phyloP scores from a whole-genome alignment of 2,329 filamentous ascomycete species.

The Sordariomycetes sp. region DNA sequence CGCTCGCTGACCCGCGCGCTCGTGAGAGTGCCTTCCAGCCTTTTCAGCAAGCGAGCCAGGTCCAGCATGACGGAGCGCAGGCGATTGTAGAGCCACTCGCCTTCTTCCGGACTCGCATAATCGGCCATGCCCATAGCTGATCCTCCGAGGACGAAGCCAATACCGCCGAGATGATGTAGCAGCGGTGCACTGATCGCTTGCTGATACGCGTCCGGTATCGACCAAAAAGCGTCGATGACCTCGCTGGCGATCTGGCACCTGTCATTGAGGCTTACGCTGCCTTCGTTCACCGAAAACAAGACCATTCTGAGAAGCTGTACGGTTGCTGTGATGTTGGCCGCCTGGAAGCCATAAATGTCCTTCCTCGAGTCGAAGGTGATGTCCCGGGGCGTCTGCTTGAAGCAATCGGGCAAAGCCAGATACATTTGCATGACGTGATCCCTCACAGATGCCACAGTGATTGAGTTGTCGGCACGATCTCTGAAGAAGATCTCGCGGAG shows the following conservation, averaged over 20 bases:
- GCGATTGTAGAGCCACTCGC: background rate
- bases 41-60: background rate
- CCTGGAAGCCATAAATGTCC: constrained; percentile 21
- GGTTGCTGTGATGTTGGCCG: constrained; percentile 21
- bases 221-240: constrained; percentile 14
- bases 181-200: constrained; percentile 17
- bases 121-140: constrained; percentile 14
- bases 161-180: constrained; percentile 18
- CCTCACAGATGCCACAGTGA: background rate
- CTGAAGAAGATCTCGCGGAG: constrained; percentile 3
- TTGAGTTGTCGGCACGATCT: background rate
- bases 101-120: background rate
- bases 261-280: constrained; percentile 11
- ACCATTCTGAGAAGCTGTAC: constrained; percentile 18
- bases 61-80: background rate
- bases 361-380: constrained; percentile 1
- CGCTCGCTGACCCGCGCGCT: background rate
- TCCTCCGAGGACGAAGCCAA: constrained; percentile 16
- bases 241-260: constrained; percentile 15
- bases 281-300: constrained; percentile 11
- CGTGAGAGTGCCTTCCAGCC: background rate
- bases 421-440: constrained; percentile 5
- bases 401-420: constrained; percentile 9
- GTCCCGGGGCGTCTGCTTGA: constrained; percentile 3
- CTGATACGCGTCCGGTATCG: constrained; percentile 14